phyloP scores from a whole-genome alignment of 2,329 filamentous ascomycete genomes.

The Colletotrichum caudatum region DNA sequence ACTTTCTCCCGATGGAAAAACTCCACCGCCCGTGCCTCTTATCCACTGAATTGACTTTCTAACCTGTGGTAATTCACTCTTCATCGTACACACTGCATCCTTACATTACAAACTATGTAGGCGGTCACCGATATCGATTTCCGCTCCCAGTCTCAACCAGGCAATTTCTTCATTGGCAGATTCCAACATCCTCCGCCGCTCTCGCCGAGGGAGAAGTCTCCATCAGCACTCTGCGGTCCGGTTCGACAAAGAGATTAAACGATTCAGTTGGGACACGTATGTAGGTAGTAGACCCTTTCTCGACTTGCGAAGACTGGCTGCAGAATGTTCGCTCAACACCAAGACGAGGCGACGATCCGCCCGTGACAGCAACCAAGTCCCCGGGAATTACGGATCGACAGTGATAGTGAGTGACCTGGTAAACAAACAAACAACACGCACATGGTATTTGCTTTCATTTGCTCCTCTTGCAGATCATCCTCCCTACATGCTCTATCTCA shows the following conservation, averaged over 20 bases:
- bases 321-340: constrained; percentile 3
- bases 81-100: too few species aligned
- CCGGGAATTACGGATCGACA: constrained; percentile 4
- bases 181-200: constrained; percentile 28
- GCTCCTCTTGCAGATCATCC: constrained; percentile 9
- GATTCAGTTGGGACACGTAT: constrained; percentile 21
- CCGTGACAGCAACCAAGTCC: not conserved
- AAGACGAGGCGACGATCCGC: not conserved
- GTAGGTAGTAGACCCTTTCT: not conserved
- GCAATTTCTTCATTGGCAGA: constrained; percentile 19
- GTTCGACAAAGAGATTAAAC: constrained; percentile 17
- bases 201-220: constrained; percentile 2
- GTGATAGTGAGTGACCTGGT: not conserved
- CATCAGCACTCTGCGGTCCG: constrained; percentile 8
- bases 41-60: constrained; percentile 28
- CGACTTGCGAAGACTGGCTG: not conserved
- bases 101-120: too few species aligned
- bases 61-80: not conserved
- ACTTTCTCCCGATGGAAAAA: not conserved
- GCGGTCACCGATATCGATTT: constrained; percentile 9
- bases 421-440: constrained; percentile 24
- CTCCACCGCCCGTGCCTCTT: constrained; percentile 10
- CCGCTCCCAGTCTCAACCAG: not conserved
- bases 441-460: constrained; percentile 17
- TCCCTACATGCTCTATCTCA: not conserved